phyloP scores from a whole-genome alignment of 2,329 filamentous ascomycete genomes.

The Shiraia bambusicola region DNA sequence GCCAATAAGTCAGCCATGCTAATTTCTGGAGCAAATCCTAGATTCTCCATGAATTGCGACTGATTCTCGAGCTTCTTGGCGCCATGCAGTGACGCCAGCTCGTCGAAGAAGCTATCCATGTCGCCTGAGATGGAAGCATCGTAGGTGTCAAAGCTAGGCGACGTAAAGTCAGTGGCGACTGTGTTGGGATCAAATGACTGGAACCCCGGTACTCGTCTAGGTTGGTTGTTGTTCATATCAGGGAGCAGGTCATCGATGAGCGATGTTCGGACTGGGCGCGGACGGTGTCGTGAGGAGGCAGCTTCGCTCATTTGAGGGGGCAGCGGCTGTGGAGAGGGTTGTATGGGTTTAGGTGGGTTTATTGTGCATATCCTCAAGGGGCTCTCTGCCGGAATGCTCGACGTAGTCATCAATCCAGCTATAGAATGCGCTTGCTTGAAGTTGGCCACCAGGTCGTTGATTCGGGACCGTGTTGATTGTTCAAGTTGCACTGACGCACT shows the following conservation, averaged over 20 bases:
- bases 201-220: background rate
- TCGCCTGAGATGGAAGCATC: slow-evolving; percentile 45
- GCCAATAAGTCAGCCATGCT: slow-evolving; percentile 56
- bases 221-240: slow-evolving; percentile 17
- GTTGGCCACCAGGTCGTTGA: slow-evolving; percentile 14
- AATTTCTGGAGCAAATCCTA: slow-evolving; percentile 63
- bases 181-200: slow-evolving; percentile 9
- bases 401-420: background rate
- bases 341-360: slow-evolving; percentile 10
- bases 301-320: slow-evolving; percentile 5
- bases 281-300: slow-evolving; percentile 3
- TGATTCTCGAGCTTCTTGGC: slow-evolving; percentile 57
- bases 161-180: slow-evolving; percentile 8
- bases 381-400: background rate
- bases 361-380: slow-evolving; percentile 6
- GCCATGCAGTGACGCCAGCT: slow-evolving; percentile 58
- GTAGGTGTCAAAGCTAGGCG: slow-evolving; percentile 14
- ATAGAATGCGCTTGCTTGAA: slow-evolving; percentile 10
- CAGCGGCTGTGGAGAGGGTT: slow-evolving; percentile 12
- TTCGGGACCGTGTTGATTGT: slow-evolving; percentile 9
- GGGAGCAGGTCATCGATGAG: slow-evolving; percentile 25
- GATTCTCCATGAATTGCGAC: slow-evolving; percentile 65
- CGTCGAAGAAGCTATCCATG: slow-evolving; percentile 57
- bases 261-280: slow-evolving; percentile 8
- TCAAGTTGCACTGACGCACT: slow-evolving; percentile 13